Conservation (phyloP, 345 rosid genomes). For the Noccaea bulbosa region DNA sequence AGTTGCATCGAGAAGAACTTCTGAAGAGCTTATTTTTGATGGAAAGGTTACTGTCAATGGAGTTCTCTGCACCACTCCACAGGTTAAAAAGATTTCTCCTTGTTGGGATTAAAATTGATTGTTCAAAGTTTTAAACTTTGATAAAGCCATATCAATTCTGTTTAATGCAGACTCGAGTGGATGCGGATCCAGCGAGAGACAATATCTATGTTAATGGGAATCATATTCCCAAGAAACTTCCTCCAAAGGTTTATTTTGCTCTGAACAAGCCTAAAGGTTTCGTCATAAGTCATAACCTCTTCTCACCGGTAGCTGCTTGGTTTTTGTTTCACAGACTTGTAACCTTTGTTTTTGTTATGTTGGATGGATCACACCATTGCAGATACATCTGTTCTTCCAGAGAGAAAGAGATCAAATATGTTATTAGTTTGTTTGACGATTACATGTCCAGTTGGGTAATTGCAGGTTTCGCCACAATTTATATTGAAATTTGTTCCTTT, state of each 20-base stretch:
- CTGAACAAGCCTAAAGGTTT: constrained; percentile 99
- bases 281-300: constrained; percentile 41
- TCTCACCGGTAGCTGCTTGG: constrained; percentile 8
- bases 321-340: constrained; percentile 26
- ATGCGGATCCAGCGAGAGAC: constrained; percentile 77
- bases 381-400: constrained; percentile 96
- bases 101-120: background rate
- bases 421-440: constrained; percentile 70
- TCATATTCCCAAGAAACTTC: constrained; percentile 85
- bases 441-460: constrained; percentile 76
- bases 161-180: constrained; percentile 79
- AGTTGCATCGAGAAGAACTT: constrained; percentile 90
- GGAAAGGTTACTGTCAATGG: constrained; percentile 92
- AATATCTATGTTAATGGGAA: constrained; percentile 83
- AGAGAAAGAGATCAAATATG: constrained; percentile 74
- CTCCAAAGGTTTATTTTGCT: constrained; percentile 88
- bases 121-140: constrained; percentile 5
- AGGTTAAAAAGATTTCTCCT: constrained; percentile 47
- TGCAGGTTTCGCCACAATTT: background rate
- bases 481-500: background rate
- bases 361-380: constrained; percentile 33
- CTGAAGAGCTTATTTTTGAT: constrained; percentile 84
- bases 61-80: constrained; percentile 77
- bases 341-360: constrained; percentile 24
- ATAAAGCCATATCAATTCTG: background rate